phyloP scores from a whole-genome alignment of 2,329 filamentous ascomycete species.

The Tolypocladium ophioglossoides region DNA sequence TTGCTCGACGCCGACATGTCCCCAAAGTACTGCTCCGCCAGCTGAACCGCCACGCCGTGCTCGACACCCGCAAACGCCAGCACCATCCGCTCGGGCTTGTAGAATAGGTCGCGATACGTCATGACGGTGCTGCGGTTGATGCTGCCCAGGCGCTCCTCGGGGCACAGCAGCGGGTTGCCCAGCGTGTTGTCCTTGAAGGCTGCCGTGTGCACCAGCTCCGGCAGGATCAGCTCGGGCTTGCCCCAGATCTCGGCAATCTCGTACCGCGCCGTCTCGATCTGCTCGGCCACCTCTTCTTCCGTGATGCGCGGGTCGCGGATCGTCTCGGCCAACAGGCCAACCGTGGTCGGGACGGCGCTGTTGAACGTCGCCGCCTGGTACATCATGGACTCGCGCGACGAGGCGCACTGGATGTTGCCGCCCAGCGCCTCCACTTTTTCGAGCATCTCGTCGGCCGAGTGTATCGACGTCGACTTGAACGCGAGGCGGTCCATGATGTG shows the following conservation, averaged over 20 bases:
- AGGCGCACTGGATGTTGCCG: constrained; percentile 94
- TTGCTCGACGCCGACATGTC: constrained; percentile 53
- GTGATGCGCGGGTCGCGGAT: constrained; percentile 80
- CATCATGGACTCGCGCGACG: constrained; percentile 92
- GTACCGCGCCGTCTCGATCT: constrained; percentile 85
- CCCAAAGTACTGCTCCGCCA: constrained; percentile 81
- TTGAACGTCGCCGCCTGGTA: constrained; percentile 99
- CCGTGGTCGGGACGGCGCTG: constrained; percentile 70
- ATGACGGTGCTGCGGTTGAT: constrained; percentile 68
- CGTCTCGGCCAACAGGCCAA: constrained; percentile 83
- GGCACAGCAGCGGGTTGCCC: constrained; percentile 86
- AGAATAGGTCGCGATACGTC: constrained; percentile 74
- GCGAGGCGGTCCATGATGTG: constrained; percentile 94
- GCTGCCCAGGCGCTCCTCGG: constrained; percentile 63
- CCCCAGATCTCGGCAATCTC: constrained; percentile 97
- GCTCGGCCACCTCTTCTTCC: constrained; percentile 74
- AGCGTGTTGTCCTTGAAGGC: constrained; percentile 95
- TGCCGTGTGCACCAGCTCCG: constrained; percentile 89
- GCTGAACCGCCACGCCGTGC: constrained; percentile 65
- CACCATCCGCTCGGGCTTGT: constrained; percentile 81
- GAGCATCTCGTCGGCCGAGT: constrained; percentile 73
- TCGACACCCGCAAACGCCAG: constrained; percentile 89
- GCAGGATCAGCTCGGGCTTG: constrained; percentile 91
- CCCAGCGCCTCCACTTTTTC: constrained; percentile 80
- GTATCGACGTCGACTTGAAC: constrained; percentile 75